Conservation (phyloP, 169 alveolate species). For the Plasmodium berghei region DNA sequence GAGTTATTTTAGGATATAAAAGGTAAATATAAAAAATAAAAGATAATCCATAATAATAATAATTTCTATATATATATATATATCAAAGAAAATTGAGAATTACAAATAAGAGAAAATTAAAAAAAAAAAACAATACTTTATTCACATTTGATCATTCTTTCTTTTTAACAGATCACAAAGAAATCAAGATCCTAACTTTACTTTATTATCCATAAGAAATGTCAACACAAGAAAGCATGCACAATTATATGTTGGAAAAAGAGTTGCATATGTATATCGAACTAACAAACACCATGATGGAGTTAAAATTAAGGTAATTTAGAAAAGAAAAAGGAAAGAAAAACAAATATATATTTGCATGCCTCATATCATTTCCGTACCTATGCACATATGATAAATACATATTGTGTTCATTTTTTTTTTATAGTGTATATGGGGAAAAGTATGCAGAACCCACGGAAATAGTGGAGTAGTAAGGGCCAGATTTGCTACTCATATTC, state of each 20-base stretch:
- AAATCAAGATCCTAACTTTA: constrained; percentile 95
- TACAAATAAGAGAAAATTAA: not conserved
- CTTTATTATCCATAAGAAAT: constrained; percentile 96
- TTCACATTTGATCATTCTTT: not conserved
- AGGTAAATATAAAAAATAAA: constrained; percentile 81
- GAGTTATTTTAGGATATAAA: constrained; percentile 93
- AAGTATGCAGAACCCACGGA: constrained; percentile 97
- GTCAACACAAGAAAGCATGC: constrained; percentile 96
- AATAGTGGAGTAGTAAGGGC: constrained; percentile 98
- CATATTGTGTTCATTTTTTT: not conserved
- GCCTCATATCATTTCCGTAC: not conserved
- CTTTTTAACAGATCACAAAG: constrained; percentile 91
- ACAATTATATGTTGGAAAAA: constrained; percentile 97
- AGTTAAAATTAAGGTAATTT: constrained; percentile 92
- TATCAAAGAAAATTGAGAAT: not conserved
- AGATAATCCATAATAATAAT: not conserved
- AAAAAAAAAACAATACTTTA: not conserved
- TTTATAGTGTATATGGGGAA: constrained; percentile 95
- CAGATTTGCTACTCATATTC: constrained; percentile 95
- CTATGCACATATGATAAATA: not conserved
- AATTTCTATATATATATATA: not conserved
- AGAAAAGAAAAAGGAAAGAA: not conserved
- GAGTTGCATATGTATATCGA: constrained; percentile 98
- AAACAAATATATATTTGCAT: not conserved
- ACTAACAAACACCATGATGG: constrained; percentile 94